phyloP scores from a whole-genome alignment of 768 basidiomycete genomes.

The Suillus cothurnatus region DNA sequence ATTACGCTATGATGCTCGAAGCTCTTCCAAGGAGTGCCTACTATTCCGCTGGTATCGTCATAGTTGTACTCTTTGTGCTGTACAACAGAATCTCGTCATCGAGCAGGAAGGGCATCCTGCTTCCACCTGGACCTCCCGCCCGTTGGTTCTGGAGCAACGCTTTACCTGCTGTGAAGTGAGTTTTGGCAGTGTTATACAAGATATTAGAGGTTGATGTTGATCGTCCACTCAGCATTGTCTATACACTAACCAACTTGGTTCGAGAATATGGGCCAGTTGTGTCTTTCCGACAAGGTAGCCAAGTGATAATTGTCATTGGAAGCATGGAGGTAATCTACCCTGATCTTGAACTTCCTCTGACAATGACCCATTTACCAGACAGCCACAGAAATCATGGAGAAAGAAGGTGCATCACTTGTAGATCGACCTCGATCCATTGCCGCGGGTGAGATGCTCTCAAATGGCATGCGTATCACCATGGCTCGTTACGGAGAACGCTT shows the following conservation, averaged over 20 bases:
- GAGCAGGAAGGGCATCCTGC: constrained; percentile 7
- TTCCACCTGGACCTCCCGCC: constrained; percentile 24
- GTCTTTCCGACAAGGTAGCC: constrained; percentile 47
- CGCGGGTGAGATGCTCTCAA: constrained; percentile 54
- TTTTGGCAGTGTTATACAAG: neutral
- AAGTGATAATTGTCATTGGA: constrained; percentile 21
- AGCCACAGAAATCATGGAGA: constrained; percentile 62
- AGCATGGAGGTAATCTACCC: constrained; percentile 18
- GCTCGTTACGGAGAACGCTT: constrained; percentile 53
- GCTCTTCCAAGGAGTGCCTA: constrained; percentile 37
- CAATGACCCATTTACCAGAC: constrained; percentile 46
- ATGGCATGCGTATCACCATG: constrained; percentile 54
- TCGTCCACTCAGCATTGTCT: constrained; percentile 8
- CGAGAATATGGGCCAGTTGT: constrained; percentile 59
- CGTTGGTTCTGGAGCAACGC: constrained; percentile 19
- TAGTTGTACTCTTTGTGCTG: constrained; percentile 27
- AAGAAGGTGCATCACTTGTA: constrained; percentile 49
- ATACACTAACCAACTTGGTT: constrained; percentile 49
- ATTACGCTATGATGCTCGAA: constrained; percentile 22
- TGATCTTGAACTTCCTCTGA: constrained; percentile 20
- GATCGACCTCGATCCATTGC: constrained; percentile 55
- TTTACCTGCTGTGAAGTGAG: constrained; percentile 12
- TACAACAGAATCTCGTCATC: constrained; percentile 2
- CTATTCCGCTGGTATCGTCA: constrained; percentile 48
- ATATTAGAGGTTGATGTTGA: neutral